Percentiles rank a stretch among this genome's conserved stretches.
phyloP scores from a whole-genome alignment of 2,329 filamentous ascomycete species.

The Aspergillus cejpii region DNA sequence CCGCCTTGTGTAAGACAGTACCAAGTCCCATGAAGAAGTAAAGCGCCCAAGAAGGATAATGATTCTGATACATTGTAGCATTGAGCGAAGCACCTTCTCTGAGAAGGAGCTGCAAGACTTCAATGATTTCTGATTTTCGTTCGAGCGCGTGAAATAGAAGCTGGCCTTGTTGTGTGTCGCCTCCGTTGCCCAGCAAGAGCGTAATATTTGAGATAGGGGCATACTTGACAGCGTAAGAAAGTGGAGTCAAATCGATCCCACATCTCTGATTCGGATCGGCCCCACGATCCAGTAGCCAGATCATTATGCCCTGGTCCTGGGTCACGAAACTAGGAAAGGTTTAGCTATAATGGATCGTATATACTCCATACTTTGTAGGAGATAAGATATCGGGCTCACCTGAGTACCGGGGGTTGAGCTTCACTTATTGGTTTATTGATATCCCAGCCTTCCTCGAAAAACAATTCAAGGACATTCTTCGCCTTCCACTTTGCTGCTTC shows the following conservation, averaged over 20 bases:
- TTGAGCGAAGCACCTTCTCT: conserved; percentile 16
- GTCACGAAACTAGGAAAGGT: conserved; percentile 19
- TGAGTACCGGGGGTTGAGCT: conserved; percentile 16
- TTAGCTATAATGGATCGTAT: no score
- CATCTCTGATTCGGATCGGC: conserved; percentile 24
- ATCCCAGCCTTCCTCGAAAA: conserved; percentile 17
- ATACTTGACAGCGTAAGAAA: conserved; percentile 19
- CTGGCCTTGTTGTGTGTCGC: conserved; percentile 18
- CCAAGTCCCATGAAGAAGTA: conserved; percentile 18
- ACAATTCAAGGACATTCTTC: conserved; percentile 10
- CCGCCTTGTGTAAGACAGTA: conserved; percentile 21
- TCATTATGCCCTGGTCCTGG: conserved; percentile 18
- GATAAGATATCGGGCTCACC: conserved; percentile 14
- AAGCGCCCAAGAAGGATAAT: conserved; percentile 15
- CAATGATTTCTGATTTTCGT: conserved; percentile 11
- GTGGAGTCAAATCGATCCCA: conserved; percentile 19
- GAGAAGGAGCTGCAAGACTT: conserved; percentile 16
- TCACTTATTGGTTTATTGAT: conserved; percentile 19
- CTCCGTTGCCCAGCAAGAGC: conserved; percentile 16
- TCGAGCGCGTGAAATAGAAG: conserved; percentile 19
- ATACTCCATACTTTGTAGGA: no score
- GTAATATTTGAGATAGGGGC: conserved; percentile 16
- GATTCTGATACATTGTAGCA: conserved; percentile 17
- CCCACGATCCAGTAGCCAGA: conserved; percentile 24
- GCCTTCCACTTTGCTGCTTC: conserved; percentile 10